phyloP scores from a whole-genome alignment of 1,284 basidiomycete genomes.

The Dichomitus squalens region DNA sequence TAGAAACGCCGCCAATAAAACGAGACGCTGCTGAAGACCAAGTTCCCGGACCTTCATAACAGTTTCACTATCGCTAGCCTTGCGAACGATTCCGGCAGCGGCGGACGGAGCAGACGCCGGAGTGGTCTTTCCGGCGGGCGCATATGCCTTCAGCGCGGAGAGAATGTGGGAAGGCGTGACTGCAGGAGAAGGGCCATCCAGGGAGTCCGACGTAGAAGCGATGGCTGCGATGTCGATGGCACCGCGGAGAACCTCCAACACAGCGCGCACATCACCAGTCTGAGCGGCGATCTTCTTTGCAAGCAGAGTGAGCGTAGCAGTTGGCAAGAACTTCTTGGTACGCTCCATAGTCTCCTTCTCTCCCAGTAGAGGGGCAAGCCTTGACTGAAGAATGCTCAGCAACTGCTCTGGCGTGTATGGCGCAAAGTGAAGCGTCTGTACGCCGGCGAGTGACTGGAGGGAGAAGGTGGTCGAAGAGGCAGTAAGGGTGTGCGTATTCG shows the following conservation, averaged over 20 bases:
- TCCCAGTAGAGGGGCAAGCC: slow-evolving; percentile 50
- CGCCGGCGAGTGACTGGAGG: slow-evolving; percentile 39
- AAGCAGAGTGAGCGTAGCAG: slow-evolving; percentile 62
- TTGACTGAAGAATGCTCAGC: slow-evolving; percentile 61
- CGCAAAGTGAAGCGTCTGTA: slow-evolving; percentile 72
- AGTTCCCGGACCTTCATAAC: slow-evolving; percentile 65
- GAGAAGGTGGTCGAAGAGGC: slow-evolving; percentile 43
- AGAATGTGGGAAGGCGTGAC: slow-evolving; percentile 68
- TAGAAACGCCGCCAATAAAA: slow-evolving; percentile 62
- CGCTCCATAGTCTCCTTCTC: slow-evolving; percentile 34
- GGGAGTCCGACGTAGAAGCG: slow-evolving; percentile 34
- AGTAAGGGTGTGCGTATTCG: slow-evolving; percentile 81
- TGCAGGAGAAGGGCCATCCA: slow-evolving; percentile 43
- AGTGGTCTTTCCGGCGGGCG: slow-evolving; percentile 46
- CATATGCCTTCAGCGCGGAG: slow-evolving; percentile 67
- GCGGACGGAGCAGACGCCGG: slow-evolving; percentile 23
- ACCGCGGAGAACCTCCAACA: slow-evolving; percentile 76
- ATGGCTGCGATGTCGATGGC: slow-evolving; percentile 68
- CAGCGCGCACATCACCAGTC: slow-evolving; percentile 76
- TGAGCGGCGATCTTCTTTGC: slow-evolving; percentile 76
- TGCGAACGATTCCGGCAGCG: slow-evolving; percentile 22
- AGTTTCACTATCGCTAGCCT: slow-evolving; percentile 58
- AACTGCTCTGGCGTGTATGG: slow-evolving; percentile 74
- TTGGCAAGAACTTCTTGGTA: slow-evolving; percentile 60
- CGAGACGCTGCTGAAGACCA: slow-evolving; percentile 72